phyloP scores from a whole-genome alignment of 177 flowering plant species.

The Telopea speciosissima region DNA sequence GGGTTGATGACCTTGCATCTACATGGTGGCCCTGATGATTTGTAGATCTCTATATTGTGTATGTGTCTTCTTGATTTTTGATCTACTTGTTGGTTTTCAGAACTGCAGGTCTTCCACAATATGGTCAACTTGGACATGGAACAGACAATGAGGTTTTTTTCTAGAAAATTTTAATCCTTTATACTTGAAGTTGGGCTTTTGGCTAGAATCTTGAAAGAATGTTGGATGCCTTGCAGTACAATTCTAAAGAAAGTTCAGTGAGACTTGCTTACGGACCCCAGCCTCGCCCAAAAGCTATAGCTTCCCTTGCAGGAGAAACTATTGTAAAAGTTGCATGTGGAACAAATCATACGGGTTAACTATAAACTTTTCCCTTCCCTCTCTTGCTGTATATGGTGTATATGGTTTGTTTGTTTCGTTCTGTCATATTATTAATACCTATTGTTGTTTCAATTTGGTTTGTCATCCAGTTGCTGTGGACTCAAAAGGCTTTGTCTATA shows the following conservation, averaged over 20 bases:
- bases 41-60: not conserved
- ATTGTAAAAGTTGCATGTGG: conserved; percentile 98
- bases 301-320: conserved; percentile 64
- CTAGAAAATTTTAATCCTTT: not conserved
- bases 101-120: conserved; percentile 97
- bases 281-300: conserved; percentile 86
- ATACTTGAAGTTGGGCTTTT: not conserved
- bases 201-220: not conserved
- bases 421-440: not conserved
- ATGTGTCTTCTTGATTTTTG: conserved; percentile 10
- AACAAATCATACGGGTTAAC: conserved; percentile 87
- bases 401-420: not conserved
- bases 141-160: conserved; percentile 84
- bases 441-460: conserved; percentile 6
- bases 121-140: conserved; percentile 99
- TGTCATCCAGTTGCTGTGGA: conserved; percentile 83
- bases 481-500: conserved; percentile 82
- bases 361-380: not conserved
- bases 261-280: conserved; percentile 91
- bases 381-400: not conserved
- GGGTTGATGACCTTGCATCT: not conserved
- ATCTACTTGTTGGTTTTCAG: conserved; percentile 37
- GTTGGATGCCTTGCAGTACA: conserved; percentile 56
- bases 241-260: conserved; percentile 91
- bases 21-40: not conserved